Base-by-base conservation (phyloP, 1,284 basidiomycete genomes). In the Boletus sp. region DNA sequence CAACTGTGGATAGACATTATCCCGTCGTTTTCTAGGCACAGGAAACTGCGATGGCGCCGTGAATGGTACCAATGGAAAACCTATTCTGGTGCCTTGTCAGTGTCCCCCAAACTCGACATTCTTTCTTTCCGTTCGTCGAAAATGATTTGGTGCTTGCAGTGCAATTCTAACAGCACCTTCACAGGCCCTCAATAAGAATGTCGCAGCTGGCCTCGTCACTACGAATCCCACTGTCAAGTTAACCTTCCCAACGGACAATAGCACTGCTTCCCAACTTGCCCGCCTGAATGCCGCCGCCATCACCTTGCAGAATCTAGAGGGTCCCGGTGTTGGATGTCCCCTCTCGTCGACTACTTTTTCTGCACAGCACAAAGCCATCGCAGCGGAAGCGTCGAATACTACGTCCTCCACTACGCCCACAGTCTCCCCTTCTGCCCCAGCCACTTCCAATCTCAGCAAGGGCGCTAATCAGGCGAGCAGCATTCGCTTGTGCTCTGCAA, bases 231-330 rank as follows among this genome's bases (percentile, higher is more conserved):
- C 65, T 19, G 70, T 83, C 32, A 47, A 62, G 16, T 61, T 84
- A 10, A 71, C 73, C 3, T 85, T 84, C 74, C 83, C 83, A 17
- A 71, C 71, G 1, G 82, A 80, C 59, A 66, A 71, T 57, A 81
- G 77, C 33, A 71, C 70, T 50, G 69, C 67, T 16, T 78, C 78
- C 41, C 68, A 78, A 57, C 60, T 76, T 36, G 70, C 77, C 1
- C 77, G 83, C 27, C 67, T 85, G 43, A 69, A 76, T 44, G 73
- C 75, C 32, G 67, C 70, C 0, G 57, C 74, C 3, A 69, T 77
- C 36, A 76, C 77, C 3, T 62, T 81, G 19, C 78, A 80, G 61
- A 81, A 81, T 57, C 57, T 81, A 13, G 65, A 69, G 25, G 78
- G 78, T 1, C 67, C 76, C 4, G 78, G 78, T 9, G 56, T 67